phyloP scores from a whole-genome alignment of 1,139 yeast species.

The Candida labiduridarum region DNA sequence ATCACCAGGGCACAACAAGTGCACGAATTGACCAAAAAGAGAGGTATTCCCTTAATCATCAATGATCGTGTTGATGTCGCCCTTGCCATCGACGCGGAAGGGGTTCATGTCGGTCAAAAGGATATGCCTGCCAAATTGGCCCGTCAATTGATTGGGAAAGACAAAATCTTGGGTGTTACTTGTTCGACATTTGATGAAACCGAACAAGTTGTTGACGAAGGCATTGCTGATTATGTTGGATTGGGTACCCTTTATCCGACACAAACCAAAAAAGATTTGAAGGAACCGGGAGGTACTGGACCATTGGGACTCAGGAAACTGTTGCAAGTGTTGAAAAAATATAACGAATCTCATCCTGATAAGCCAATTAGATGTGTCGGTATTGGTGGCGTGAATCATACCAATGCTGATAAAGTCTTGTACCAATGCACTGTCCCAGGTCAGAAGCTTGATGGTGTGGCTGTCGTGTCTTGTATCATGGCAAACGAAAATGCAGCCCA shows the following conservation, averaged over 20 bases:
- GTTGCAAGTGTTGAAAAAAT: constrained; percentile 48
- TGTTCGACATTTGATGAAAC: constrained; percentile 65
- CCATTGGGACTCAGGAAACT: constrained; percentile 64
- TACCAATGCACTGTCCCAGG: constrained; percentile 51
- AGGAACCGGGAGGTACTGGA: constrained; percentile 55
- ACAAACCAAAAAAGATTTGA: constrained; percentile 59
- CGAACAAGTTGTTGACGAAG: constrained; percentile 52
- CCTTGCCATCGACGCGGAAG: constrained; percentile 86
- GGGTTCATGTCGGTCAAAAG: constrained; percentile 92
- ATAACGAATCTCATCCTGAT: constrained; percentile 20
- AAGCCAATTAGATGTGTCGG: constrained; percentile 61
- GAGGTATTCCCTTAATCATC: constrained; percentile 76
- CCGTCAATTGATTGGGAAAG: constrained; percentile 66
- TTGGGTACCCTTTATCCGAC: constrained; percentile 84
- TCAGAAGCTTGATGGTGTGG: constrained; percentile 70
- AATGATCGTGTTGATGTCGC: constrained; percentile 92
- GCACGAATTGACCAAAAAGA: constrained; percentile 59
- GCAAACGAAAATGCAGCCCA: constrained; percentile 59
- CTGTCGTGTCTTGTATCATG: constrained; percentile 87
- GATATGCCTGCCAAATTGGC: constrained; percentile 74
- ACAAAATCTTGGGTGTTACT: constrained; percentile 80
- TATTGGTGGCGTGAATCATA: constrained; percentile 82
- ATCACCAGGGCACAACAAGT: constrained; percentile 61
- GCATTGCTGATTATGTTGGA: constrained; percentile 78
- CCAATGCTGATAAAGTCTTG: constrained; percentile 61